Base-by-base conservation (phyloP, 2,329 filamentous ascomycete species). In the Phoma herbarum region DNA sequence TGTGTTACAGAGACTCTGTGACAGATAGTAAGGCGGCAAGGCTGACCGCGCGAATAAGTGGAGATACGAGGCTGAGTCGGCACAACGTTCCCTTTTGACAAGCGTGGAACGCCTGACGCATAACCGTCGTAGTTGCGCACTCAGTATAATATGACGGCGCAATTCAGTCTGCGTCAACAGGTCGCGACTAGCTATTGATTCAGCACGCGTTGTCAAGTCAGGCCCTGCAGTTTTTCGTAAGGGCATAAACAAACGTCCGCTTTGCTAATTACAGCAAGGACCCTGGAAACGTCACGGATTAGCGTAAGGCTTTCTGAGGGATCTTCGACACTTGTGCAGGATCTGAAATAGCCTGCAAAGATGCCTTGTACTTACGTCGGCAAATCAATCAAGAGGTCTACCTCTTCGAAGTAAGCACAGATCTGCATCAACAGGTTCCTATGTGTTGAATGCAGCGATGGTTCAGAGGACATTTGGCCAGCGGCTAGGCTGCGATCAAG, bases 51-150 rank as follows among this genome's bases (percentile, higher is more conserved):
- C 18, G 11, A 33, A 33, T 29, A 41, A 56, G 52, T 45, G 52
- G 52, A 18, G 52, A 51, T 35, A 46, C 47, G 47, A 51, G 47
- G 53, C 53, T 39, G 46, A 23, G 12, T 51, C 18, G 53, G 26
- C 41, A 47, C 25, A 39, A 31, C 18, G 46, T 29, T 50, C 22
- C 33, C 23, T 20, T 23, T 47, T 28, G 16, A n/a, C 28, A 45
- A 56, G 41, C 46, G 46, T 7, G 39, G 45, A 23, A 50, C 46
- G 52, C 46, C 41, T 56, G 18, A 41, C 29, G 23, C 52, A 45
- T 20, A 20, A 43, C 11, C 41, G 6, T 42, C n/a, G 23, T 3
- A 33, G 39, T 10, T 31, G 31, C 31, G 22, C n/a, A 44, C 23
- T 26, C n/a, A 20, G n/a, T 28, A 18, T 23, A 20, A 18, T 28